Evolutionary conservation across 768 basidiomycete genomes (phyloP).

Genomic region (Russula sp.): DNA sequence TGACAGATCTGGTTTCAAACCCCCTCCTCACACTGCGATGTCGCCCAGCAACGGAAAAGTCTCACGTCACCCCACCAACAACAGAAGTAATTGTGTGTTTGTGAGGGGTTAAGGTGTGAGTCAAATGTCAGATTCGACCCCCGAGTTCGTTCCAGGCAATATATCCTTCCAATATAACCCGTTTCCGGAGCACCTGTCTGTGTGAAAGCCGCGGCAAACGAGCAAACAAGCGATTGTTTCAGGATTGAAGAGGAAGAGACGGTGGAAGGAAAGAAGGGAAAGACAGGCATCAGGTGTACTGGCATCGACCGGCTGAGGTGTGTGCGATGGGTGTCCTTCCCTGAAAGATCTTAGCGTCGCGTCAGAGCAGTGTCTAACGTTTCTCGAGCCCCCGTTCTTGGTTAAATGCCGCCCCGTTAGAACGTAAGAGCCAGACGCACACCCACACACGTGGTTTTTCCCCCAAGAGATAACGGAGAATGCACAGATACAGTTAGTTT

Average conservation of each 20-base stretch:
- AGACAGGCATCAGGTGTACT: no score
- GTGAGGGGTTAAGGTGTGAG: no score
- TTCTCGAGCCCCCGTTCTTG: neutral
- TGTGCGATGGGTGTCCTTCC: neutral
- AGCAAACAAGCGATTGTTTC: no score
- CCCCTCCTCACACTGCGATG: neutral
- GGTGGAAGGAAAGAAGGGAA: no score
- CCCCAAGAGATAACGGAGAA: neutral
- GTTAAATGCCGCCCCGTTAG: constrained; percentile 1
- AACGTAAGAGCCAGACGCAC: constrained; percentile 11
- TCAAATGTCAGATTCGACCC: no score
- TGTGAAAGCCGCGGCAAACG: no score
- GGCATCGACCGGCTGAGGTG: no score
- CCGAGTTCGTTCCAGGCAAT: no score
- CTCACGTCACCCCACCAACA: neutral
- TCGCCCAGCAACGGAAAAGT: neutral
- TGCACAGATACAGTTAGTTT: neutral
- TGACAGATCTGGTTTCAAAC: no score
- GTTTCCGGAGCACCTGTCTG: no score
- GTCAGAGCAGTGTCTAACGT: neutral
- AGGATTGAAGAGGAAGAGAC: no score
- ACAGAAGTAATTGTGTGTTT: neutral
- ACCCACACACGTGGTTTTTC: neutral
- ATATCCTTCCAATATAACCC: no score
- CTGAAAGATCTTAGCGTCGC: neutral